Evolutionary conservation across 2,329 filamentous ascomycete genomes (phyloP), one percentile per base, ranked within the genome.

Genomic region (Zalaria obscura): DNA sequence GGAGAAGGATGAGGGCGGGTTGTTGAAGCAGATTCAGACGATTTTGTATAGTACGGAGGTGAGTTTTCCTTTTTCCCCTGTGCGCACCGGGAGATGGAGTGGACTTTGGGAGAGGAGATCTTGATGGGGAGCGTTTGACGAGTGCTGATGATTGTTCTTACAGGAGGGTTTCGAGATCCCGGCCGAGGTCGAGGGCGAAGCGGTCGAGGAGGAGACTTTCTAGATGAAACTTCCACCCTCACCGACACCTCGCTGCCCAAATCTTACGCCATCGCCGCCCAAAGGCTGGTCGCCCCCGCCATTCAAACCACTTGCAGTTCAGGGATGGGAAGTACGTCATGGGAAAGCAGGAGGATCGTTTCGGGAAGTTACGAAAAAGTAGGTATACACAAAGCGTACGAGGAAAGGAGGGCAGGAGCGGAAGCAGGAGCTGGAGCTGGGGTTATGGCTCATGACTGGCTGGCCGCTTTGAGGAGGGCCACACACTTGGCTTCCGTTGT

Each of bases 1-100:
- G 40, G 91, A 95, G 67, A 89, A 93, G 74, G 83, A 93, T 47
- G 89, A 95, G 55, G 83, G 87, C 47, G 81, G 86, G 10, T 70
- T 98, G 48, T 75, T 96, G 61, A 95, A 94, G 75, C 80, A 89
- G 61, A 95, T 98, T 62, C 91, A 98, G 69, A 79, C 77, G 29
- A 96, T 96, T 58, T 72, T 98, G 49, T 98, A 98, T 73, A 94
- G 87, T 47, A 98, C 91, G 47, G 91, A 98, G 72, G 73, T 75
- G 60, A 51, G 59, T 42, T 26, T 5, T 27, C 25, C 26, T 28
- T 36, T 33, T 5, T 18, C 18, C 31, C 5, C 27, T 25, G 5
- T 18, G 18, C 18, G 18, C 18, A 18, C 18, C 18, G 31, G 8
- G 31, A 33, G 31, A 33, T 38, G 27, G 7, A 27, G n/a, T 26